Evolutionary conservation across 306 rosid species (phyloP), one percentile per base, ranked within the genome.

Genomic region (Malus orientalis): DNA sequence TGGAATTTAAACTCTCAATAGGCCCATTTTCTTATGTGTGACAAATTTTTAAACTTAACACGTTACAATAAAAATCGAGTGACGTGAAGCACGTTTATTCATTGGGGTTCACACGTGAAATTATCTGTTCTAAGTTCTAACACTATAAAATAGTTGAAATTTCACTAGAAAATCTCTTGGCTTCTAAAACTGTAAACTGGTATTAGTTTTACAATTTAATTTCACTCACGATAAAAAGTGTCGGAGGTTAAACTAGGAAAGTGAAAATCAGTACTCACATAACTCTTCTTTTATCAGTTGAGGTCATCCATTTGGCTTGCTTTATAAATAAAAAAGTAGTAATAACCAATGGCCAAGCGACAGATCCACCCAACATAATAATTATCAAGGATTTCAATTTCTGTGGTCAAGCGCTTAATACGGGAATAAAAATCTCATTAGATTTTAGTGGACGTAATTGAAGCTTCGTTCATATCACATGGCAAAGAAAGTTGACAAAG

Each of bases 1-100:
- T 51, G 20, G 3, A 19, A 51, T 19, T 51, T 7, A 16, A 4
- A 51, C 55, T 51, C 8, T 51, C 8, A 51, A 15, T 5, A 51
- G 20, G 3, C 2, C 3, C 0, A 0, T 0, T 51, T 6, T 7
- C 20, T 51, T 0, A 5, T 0, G 3, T 5, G 3, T 16, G 3
- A 16, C 0, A 2, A 51, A 15, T 49, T 49, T 49, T 49, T 3
- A 15, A 49, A 49, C 8, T 8, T 15, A 49, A 15, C 8, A 49
- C 20, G 1, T 4, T 2, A 49, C 8, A 49, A 49, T 0, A 15
- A 13, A 14, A 15, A 15, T 49, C 0, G 8, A 6, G 3, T 49
- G 20, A 51, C 1, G 0, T 51, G 8, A 1, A 51, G 0, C 55
- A 51, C 3, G 0, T 5, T 2, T 51, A 51, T 6, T 6, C 55